Conservation (phyloP, 108 stramenopile genomes). For the Epithemia pelagica region DNA sequence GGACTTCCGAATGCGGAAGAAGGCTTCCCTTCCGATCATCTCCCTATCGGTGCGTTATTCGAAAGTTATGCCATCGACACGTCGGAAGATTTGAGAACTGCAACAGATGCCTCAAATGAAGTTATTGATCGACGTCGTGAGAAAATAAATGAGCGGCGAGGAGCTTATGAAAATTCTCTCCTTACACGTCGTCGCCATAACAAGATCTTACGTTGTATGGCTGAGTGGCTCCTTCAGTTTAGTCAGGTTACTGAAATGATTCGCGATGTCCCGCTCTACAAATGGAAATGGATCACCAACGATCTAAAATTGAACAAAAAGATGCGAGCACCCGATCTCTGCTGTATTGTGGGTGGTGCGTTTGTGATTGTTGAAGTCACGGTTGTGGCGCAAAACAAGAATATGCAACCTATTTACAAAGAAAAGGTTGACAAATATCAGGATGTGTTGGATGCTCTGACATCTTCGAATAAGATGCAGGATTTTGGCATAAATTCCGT, state of each 20-base stretch:
- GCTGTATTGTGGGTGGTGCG: conserved; percentile 19
- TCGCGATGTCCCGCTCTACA: conserved; percentile 34
- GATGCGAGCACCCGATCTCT: conserved; percentile 37
- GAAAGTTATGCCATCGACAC: conserved; percentile 6
- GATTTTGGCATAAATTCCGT: background rate
- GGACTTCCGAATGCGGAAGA: conserved; percentile 34
- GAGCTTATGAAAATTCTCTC: conserved; percentile 9
- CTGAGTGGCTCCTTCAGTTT: conserved; percentile 20
- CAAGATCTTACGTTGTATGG: conserved; percentile 19
- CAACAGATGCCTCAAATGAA: background rate
- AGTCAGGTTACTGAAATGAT: conserved; percentile 21
- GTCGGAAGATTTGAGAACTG: no score
- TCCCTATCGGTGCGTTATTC: conserved; percentile 39
- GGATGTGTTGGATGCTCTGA: conserved; percentile 9
- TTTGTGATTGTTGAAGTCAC: conserved; percentile 30
- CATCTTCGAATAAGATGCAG: background rate
- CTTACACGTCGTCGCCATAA: conserved; percentile 30
- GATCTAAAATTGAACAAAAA: conserved; percentile 19
- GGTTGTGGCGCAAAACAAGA: conserved; percentile 12
- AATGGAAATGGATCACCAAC: conserved; percentile 16
- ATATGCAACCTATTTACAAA: background rate
- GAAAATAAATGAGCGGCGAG: conserved; percentile 13
- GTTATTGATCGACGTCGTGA: background rate
- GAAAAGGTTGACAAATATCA: conserved; percentile 18
- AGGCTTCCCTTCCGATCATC: conserved; percentile 45